Evolutionary conservation across 2,329 filamentous ascomycete species (phyloP).

Genomic region (Aspergillus aculeatus): DNA sequence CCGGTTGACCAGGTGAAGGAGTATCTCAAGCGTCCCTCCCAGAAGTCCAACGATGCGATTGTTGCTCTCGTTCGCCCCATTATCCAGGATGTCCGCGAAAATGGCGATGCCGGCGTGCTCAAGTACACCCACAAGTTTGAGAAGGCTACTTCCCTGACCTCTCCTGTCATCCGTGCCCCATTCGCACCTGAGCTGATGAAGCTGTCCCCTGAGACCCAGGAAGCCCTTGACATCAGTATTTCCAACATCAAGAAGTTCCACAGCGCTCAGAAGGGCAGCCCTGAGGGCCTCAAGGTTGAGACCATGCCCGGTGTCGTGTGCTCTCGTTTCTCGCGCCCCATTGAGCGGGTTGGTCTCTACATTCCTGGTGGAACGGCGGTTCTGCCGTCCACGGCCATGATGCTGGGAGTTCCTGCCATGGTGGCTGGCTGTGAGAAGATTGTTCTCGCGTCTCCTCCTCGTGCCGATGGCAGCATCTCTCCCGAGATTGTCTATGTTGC

Average conservation of each 20-base stretch:
- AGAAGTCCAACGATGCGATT: slow-evolving; percentile 91
- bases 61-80: slow-evolving; percentile 89
- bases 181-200: slow-evolving; percentile 86
- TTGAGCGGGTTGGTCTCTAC: slow-evolving; percentile 94
- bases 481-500: slow-evolving; percentile 97
- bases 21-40: slow-evolving; percentile 82
- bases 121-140: slow-evolving; percentile 98
- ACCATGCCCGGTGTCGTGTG: slow-evolving; percentile 98
- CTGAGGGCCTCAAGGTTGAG: slow-evolving; percentile 79
- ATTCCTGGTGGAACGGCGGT: slow-evolving; percentile 95
- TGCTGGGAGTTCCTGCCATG: slow-evolving; percentile 97
- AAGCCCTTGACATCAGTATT: slow-evolving; percentile 90
- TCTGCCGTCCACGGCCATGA: slow-evolving; percentile 93
- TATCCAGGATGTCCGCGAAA: slow-evolving; percentile 77
- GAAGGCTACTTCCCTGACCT: slow-evolving; percentile 85
- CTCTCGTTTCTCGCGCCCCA: slow-evolving; percentile 86
- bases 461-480: slow-evolving; percentile 83
- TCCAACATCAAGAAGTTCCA: slow-evolving; percentile 96
- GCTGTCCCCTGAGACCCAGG: slow-evolving; percentile 75
- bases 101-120: slow-evolving; percentile 84
- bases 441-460: slow-evolving; percentile 86
- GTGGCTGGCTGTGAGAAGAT: slow-evolving; percentile 96
- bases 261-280: slow-evolving; percentile 75
- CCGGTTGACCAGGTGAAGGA: slow-evolving; percentile 66
- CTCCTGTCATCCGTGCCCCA: slow-evolving; percentile 84